Evolutionary conservation across 2,329 filamentous ascomycete genomes (phyloP).

Genomic region (Fusarium lateritium): DNA sequence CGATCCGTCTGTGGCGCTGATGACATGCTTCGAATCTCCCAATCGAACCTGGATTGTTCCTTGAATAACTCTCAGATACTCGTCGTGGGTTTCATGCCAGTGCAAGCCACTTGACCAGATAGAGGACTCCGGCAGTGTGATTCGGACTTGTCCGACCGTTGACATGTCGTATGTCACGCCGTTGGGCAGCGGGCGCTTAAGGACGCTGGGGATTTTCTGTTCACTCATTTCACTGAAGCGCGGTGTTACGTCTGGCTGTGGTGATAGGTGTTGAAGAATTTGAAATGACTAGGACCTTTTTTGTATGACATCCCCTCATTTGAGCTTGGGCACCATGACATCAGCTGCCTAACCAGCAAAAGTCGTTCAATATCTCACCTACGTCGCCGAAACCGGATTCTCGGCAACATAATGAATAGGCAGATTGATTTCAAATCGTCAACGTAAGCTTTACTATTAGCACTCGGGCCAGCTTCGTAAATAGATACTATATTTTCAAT

Average conservation of each 20-base stretch:
- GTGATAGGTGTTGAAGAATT: too few relatives aligned
- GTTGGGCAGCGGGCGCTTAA: constrained; percentile 38
- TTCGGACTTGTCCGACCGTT: constrained; percentile 55
- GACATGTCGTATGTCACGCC: constrained; percentile 56
- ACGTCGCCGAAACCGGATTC: too few relatives aligned
- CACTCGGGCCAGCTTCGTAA: too few relatives aligned
- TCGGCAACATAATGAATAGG: too few relatives aligned
- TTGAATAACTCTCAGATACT: constrained; percentile 60
- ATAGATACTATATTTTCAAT: too few relatives aligned
- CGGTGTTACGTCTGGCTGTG: too few relatives aligned
- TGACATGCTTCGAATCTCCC: constrained; percentile 24
- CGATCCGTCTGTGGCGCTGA: constrained; percentile 35
- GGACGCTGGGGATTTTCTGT: not conserved
- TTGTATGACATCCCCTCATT: not conserved
- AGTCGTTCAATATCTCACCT: too few relatives aligned
- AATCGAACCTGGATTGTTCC: constrained; percentile 54
- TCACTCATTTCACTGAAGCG: not conserved
- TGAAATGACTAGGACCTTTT: too few relatives aligned
- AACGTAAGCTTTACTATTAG: too few relatives aligned
- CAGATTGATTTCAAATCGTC: too few relatives aligned
- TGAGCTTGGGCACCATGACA: not conserved
- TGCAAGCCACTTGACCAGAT: constrained; percentile 65
- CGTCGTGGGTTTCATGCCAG: constrained; percentile 64
- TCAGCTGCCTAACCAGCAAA: not conserved
- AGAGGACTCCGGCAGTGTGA: constrained; percentile 60